Base-by-base conservation (phyloP, 2,329 filamentous ascomycete genomes). In the Penicillium sumatraense region DNA sequence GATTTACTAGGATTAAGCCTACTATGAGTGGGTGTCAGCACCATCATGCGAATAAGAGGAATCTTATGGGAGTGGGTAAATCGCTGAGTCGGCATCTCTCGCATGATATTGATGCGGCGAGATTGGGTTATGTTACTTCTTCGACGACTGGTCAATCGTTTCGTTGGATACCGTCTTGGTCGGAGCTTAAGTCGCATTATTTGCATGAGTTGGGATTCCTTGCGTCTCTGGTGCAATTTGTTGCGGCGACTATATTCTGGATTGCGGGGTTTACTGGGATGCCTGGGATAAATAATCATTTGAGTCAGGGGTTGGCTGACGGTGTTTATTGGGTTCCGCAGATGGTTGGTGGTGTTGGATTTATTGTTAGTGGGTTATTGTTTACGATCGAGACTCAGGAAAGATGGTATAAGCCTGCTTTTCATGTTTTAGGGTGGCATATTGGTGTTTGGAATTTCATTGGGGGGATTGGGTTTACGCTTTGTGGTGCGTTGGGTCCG, bases 331-430 rank as follows among this genome's bases (percentile, higher is more conserved):
- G 86, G 84, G 74, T 81, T 0, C 82, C 83, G 0, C 83, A 89
- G 64, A 81, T 89, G 6, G 72, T 89, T 2, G 86, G 87, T 3
- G 86, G 86, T 1, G 67, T 68, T 0, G 84, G 86, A 4, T 89
- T 89, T 70, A 81, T 88, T 56, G 64, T 86, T 21, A 87, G 78
- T 26, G 78, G 81, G 20, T 64, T 75, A 2, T 70, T 89, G 1
- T 89, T 88, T 70, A 88, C 88, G 80, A 64, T 89, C 7, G 87
- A 89, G 69, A 87, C 85, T 2, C 86, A 89, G 69, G 67, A 77
- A 36, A 80, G 77, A 42, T 89, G 87, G 86, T 89, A 83, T 62
- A 72, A 76, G 11, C 86, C 87, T 0, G 83, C 84, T 0, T 77
- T 75, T 3, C 66, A 70, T 3, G 75, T 84, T 0, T 75, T 89